A percentile compares a stretch with the other conserved stretches of the same genome.
Evolutionary conservation across 2,329 filamentous ascomycete genomes (phyloP).

Genomic region (Rugonectria rugulosa): DNA sequence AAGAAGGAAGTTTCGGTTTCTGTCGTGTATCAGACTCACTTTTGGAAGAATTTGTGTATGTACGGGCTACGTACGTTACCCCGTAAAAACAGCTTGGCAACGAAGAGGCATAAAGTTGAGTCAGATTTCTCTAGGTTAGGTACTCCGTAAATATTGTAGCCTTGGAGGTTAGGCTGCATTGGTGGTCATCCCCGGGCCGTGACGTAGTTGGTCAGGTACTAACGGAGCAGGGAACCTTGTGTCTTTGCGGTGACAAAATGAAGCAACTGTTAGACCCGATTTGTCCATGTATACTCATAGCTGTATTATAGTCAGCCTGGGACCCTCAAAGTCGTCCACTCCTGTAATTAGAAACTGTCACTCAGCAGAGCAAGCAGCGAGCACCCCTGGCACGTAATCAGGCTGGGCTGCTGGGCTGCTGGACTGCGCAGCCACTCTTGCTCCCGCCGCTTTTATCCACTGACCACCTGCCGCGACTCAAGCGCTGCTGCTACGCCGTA

Average conservation of each 20-base stretch:
- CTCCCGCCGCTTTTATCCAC: slow-evolving; percentile 12
- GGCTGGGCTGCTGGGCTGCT: slow-evolving; percentile 11
- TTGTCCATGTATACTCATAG: not conserved
- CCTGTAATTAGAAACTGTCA: slow-evolving; percentile 11
- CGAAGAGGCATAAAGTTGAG: not conserved
- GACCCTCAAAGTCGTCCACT: slow-evolving; percentile 3
- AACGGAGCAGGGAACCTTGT: not conserved
- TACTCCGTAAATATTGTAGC: not conserved
- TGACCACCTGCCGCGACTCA: no score
- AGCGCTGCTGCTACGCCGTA: not conserved
- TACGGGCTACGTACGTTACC: not conserved
- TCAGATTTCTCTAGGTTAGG: no score
- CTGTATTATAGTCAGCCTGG: not conserved
- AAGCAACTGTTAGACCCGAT: not conserved
- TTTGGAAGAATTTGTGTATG: not conserved
- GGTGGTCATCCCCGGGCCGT: not conserved
- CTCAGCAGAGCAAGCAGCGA: slow-evolving; percentile 2
- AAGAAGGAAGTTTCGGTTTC: no score
- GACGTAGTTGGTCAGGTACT: not conserved
- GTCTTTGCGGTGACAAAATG: not conserved
- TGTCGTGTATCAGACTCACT: no score
- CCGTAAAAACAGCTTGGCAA: not conserved
- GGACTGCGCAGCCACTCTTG: slow-evolving; percentile 24
- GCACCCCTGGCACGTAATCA: slow-evolving; percentile 22
- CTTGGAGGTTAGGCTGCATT: not conserved